phyloP scores from a whole-genome alignment of 345 rosid species.

The Hypericum perforatum region DNA sequence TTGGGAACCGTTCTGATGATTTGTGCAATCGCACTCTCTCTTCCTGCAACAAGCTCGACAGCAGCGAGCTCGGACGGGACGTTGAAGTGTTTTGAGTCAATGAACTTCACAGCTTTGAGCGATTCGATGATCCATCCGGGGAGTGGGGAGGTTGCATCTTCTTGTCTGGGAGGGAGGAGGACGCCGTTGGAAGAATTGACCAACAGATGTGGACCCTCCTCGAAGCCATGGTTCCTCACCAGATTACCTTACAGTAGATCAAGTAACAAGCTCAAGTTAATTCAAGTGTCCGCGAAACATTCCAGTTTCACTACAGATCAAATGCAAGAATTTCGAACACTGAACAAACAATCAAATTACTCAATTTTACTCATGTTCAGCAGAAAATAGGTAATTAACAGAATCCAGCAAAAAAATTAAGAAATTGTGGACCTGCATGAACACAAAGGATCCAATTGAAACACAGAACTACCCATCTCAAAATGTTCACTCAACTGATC shows the following conservation, averaged over 20 bases:
- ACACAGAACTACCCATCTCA: too few species aligned
- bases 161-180: constrained; percentile 55
- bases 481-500: too few species aligned
- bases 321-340: too few species aligned
- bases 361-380: too few species aligned
- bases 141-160: constrained; percentile 57
- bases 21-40: constrained; percentile 66
- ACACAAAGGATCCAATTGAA: too few species aligned
- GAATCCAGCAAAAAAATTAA: too few species aligned
- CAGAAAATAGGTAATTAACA: too few species aligned
- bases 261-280: not conserved
- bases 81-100: constrained; percentile 44
- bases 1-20: constrained; percentile 31
- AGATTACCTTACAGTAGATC: constrained; percentile 37
- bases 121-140: constrained; percentile 84
- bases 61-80: constrained; percentile 53
- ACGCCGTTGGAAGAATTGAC: constrained; percentile 50
- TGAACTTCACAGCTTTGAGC: constrained; percentile 65
- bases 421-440: too few species aligned
- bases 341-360: too few species aligned
- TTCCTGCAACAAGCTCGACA: constrained; percentile 62
- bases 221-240: constrained; percentile 62
- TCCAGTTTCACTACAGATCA: too few species aligned
- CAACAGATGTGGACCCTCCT: constrained; percentile 61
- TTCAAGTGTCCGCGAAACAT: too few species aligned